These are phyloP conservation scores for Arthrobotrys pseudoclavata DNA, from an alignment of 2,329 filamentous ascomycete genomes.

Conservation along the genomic window DNA sequence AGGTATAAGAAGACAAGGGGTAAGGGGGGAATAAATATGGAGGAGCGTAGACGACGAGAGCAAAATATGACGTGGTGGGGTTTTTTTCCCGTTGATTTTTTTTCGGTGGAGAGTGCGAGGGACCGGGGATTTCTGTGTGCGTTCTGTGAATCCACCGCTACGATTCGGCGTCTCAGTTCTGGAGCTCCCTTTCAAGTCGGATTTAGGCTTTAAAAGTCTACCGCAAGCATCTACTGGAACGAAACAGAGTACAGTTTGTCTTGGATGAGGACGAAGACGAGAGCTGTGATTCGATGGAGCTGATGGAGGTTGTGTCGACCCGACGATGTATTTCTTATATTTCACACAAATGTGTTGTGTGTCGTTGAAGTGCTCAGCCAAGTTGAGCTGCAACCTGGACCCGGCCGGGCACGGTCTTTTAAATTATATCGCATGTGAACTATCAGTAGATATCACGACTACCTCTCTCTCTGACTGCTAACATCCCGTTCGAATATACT, in stretches of 20 bases:
- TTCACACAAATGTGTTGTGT: slow-evolving; percentile 3
- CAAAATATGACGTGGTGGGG: slow-evolving; percentile 26
- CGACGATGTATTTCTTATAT: background rate
- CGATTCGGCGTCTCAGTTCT: slow-evolving; percentile 12
- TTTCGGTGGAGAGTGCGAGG: slow-evolving; percentile 14
- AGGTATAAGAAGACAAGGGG: background rate
- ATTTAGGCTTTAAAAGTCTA: slow-evolving; percentile 34
- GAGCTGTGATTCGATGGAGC: slow-evolving; percentile 28
- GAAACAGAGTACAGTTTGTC: background rate
- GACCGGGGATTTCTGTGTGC: slow-evolving; percentile 22
- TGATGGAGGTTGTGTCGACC: slow-evolving; percentile 5
- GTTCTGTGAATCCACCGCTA: slow-evolving; percentile 14
- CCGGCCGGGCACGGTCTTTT: background rate
- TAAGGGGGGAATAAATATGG: background rate
- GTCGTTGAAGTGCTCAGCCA: background rate
- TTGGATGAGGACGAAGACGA: background rate
- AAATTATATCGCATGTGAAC: no score
- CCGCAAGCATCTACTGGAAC: background rate
- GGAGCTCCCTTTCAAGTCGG: slow-evolving; percentile 23
- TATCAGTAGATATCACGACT: no score
- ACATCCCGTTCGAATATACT: no score
- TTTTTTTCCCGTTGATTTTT: background rate
- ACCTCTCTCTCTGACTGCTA: background rate
- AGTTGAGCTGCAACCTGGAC: background rate
- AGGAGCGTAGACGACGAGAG: background rate